Base-by-base conservation (phyloP, 2,329 filamentous ascomycete genomes). In the Fusarium irregulare region DNA sequence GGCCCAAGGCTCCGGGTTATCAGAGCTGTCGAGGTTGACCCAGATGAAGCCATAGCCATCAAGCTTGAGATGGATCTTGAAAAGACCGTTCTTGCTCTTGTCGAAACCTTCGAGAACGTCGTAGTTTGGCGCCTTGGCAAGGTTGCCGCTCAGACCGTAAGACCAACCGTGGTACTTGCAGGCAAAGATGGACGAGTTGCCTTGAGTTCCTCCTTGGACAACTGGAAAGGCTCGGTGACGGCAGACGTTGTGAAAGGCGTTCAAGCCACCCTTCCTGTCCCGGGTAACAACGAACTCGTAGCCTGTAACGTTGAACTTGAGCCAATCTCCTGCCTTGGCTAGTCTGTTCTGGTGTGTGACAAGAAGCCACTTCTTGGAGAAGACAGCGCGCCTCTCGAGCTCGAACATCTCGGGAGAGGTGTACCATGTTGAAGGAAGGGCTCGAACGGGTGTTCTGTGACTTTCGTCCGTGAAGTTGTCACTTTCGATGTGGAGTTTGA, bases 151-250 rank as follows among this genome's bases (percentile, higher is more conserved):
- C 4, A 87, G 79, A 46, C 87, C 85, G 65, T 89, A 90, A 4
- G 86, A 87, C 88, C 88, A 90, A 34, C 72, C 87, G 72, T 90
- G 88, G 71, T 90, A 90, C 62, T 85, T 85, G 80, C 88, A 90
- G 0, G 84, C 81, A 40, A 90, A 82, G 18, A 89, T 83, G 44
- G 79, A 82, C 16, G 83, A 82, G 25, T 81, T 83, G 4, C 88
- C 88, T 7, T 60, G 60, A 4, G 80, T 77, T 6, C 84, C 81
- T 42, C 83, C 66, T 12, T 69, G 32, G 6, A 69, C 88, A 83
- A 90, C 83, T 0, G 87, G 86, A 68, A 85, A 90, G 11, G 88
- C 88, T 5, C 88, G 81, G 72, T 90, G 88, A 3, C 88, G 80
- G 77, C 88, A 90, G n/a, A 89, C 81, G 70, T 90, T 89, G 77